Percentiles rank a stretch among this genome's conserved stretches.
Evolutionary conservation across 441 rosid species (phyloP).

Genomic region (Viola pubescens): DNA sequence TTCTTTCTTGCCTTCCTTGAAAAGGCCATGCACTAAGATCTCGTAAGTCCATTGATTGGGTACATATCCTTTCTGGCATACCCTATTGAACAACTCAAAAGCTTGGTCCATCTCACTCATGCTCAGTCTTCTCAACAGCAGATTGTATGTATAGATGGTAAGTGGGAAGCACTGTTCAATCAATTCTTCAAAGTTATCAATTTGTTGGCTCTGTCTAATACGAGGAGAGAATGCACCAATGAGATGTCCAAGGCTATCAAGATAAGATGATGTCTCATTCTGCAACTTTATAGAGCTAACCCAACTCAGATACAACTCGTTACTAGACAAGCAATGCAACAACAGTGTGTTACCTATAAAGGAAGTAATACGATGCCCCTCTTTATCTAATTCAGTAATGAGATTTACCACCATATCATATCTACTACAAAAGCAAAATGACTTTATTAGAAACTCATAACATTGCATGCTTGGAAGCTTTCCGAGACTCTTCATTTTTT

Average conservation of each 20-base stretch:
- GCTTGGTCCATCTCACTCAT: conserved; percentile 36
- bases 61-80: conserved; percentile 44
- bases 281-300: conserved; percentile 28
- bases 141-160: conserved; percentile 50
- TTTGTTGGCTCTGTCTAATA: conserved; percentile 21
- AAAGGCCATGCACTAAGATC: conserved; percentile 35
- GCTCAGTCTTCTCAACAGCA: conserved; percentile 44
- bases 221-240: conserved; percentile 54
- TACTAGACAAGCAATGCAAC: conserved; percentile 39
- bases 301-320: conserved; percentile 56
- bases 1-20: conserved; percentile 26
- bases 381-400: conserved; percentile 43
- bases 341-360: conserved; percentile 67
- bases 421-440: conserved; percentile 27
- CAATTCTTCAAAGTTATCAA: conserved; percentile 38
- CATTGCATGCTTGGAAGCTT: conserved; percentile 41
- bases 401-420: conserved; percentile 44
- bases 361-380: conserved; percentile 42
- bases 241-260: conserved; percentile 49
- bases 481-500: conserved; percentile 39
- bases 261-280: conserved; percentile 29
- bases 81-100: conserved; percentile 33
- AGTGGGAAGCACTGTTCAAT: conserved; percentile 56
- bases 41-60: conserved; percentile 58
- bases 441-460: conserved; percentile 46